Conservation (phyloP, 768 basidiomycete genomes). For the Mycena vitilis region DNA sequence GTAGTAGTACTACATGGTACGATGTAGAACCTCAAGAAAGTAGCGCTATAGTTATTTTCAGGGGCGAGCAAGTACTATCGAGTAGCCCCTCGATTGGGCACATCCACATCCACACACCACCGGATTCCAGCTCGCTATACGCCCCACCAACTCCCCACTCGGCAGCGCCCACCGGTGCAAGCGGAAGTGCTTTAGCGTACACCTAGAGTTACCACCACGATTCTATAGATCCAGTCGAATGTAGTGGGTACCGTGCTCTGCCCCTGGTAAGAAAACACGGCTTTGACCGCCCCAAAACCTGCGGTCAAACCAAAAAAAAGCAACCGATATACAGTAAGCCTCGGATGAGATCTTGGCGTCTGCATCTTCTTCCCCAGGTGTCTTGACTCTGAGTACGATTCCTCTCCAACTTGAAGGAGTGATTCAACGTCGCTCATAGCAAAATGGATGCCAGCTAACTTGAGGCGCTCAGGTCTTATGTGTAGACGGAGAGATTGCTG, state of each 20-base stretch:
- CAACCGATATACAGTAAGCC: slow-evolving; percentile 18
- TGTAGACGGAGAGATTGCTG: background rate
- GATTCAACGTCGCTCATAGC: too few species aligned
- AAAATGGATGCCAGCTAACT: too few species aligned
- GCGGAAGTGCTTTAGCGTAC: slow-evolving; percentile 26
- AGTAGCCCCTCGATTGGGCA: slow-evolving; percentile 15
- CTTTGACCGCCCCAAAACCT: slow-evolving; percentile 13
- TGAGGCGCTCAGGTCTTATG: too few species aligned
- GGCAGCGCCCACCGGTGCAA: slow-evolving; percentile 30
- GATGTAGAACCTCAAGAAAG: background rate
- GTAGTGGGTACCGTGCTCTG: slow-evolving; percentile 10
- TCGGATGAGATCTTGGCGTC: slow-evolving; percentile 9
- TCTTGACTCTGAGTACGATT: too few species aligned
- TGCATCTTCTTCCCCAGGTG: too few species aligned
- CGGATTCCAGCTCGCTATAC: slow-evolving; percentile 12
- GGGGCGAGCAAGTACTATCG: background rate
- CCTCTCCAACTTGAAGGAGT: too few species aligned
- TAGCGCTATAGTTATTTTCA: background rate
- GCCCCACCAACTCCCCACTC: slow-evolving; percentile 19
- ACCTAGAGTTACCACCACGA: slow-evolving; percentile 21
- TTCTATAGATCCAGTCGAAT: slow-evolving; percentile 21
- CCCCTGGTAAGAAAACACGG: slow-evolving; percentile 10
- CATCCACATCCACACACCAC: slow-evolving; percentile 19
- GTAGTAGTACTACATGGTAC: too few species aligned
- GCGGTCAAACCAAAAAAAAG: slow-evolving; percentile 6